Conservation (phyloP, 2,329 filamentous ascomycete genomes). For the Penicillium brevicompactum region DNA sequence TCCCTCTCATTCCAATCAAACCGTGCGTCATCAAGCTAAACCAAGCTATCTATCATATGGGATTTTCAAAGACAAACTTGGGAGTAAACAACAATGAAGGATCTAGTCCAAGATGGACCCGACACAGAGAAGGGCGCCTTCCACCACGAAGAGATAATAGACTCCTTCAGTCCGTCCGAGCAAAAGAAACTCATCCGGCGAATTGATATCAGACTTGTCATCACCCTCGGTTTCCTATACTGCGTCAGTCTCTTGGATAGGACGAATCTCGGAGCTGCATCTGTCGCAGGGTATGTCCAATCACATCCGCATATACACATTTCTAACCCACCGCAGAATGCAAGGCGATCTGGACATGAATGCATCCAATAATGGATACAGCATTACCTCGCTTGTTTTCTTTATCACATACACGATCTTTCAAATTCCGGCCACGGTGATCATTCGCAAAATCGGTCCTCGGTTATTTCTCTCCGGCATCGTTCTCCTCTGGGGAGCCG, state of each 20-base stretch:
- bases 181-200: constrained; percentile 8
- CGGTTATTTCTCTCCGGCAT: constrained; percentile 32
- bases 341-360: constrained; percentile 15
- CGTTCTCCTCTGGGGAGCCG: constrained; percentile 16
- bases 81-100: constrained; percentile 1
- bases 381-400: constrained; percentile 53
- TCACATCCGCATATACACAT: neutral
- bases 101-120: neutral
- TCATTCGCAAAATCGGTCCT: constrained; percentile 66
- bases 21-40: neutral
- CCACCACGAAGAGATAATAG: constrained; percentile 2
- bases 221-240: constrained; percentile 4
- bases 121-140: neutral
- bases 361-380: constrained; percentile 18
- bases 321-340: constrained; percentile 12
- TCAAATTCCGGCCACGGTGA: constrained; percentile 70
- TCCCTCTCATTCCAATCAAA: too few relatives aligned
- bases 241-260: constrained; percentile 5
- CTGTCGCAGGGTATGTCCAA: constrained; percentile 7
- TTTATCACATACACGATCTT: constrained; percentile 68
- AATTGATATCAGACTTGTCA: constrained; percentile 7
- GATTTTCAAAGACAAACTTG: neutral
- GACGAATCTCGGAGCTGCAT: constrained; percentile 8
- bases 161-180: constrained; percentile 2
- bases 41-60: neutral